Evolutionary conservation across 2,329 filamentous ascomycete species (phyloP).

Genomic region (Cladobotryum mycophilum): DNA sequence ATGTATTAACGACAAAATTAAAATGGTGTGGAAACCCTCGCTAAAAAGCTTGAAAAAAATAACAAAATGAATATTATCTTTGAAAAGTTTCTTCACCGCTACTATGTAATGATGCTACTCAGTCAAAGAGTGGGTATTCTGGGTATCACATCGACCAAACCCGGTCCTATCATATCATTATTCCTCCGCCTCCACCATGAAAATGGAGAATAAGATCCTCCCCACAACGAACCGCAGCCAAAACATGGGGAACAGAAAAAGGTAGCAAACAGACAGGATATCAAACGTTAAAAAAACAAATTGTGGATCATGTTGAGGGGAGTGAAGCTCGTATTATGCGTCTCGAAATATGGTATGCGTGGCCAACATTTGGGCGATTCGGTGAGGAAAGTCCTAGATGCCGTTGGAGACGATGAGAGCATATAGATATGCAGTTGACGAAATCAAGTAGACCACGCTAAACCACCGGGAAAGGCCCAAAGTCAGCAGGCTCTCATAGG

Average conservation of each 20-base stretch:
- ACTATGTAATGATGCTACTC: slow-evolving; percentile 7
- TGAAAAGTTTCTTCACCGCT: background rate
- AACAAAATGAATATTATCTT: background rate
- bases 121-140: slow-evolving; percentile 11
- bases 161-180: background rate
- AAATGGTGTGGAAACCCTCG: background rate
- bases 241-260: background rate
- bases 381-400: background rate
- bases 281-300: background rate
- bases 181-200: background rate
- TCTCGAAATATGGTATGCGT: too few relatives aligned
- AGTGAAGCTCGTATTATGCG: too few relatives aligned
- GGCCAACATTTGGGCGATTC: background rate
- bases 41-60: background rate
- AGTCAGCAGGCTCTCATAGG: slow-evolving; percentile 24
- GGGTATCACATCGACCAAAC: slow-evolving; percentile 16
- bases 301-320: background rate
- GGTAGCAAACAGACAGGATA: background rate
- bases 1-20: too few relatives aligned
- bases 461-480: slow-evolving; percentile 20
- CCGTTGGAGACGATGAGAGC: slow-evolving; percentile 16
- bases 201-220: too few relatives aligned
- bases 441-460: slow-evolving; percentile 34
- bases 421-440: slow-evolving; percentile 13
- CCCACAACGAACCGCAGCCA: too few relatives aligned